A percentile compares a stretch with the other conserved stretches of the same genome.
Conservation (phyloP, 2,329 filamentous ascomycete species). For the Diaporthe velutina region DNA sequence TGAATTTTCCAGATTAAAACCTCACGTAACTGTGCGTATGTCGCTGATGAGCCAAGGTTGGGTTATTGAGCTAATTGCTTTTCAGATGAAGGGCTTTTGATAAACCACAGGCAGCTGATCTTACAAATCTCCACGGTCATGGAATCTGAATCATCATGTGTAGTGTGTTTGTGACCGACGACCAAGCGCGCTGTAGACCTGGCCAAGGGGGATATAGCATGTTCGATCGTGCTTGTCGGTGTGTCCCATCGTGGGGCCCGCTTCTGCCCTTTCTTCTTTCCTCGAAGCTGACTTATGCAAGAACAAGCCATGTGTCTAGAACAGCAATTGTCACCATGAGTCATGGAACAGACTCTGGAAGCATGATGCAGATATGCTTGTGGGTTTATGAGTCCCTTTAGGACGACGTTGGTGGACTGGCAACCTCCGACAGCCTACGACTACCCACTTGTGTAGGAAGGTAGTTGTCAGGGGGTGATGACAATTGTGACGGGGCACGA, state of each 20-base stretch:
- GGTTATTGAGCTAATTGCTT: neutral
- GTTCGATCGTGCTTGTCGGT: neutral
- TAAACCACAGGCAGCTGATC: neutral
- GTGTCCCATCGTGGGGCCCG: too few relatives aligned
- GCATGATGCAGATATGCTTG: too few relatives aligned
- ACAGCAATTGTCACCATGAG: too few relatives aligned
- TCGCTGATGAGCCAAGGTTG: too few relatives aligned
- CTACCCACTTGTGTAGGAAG: too few relatives aligned
- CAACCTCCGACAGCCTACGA: too few relatives aligned
- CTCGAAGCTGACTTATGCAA: neutral
- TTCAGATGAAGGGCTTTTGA: neutral
- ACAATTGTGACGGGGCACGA: neutral
- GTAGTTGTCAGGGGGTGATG: neutral
- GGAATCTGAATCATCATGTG: neutral
- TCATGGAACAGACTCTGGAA: too few relatives aligned
- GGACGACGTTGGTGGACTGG: neutral
- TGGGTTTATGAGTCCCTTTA: too few relatives aligned
- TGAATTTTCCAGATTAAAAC: neutral
- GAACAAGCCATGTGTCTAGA: too few relatives aligned
- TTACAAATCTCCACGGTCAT: neutral
- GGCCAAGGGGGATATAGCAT: neutral
- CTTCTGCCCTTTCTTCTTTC: neutral
- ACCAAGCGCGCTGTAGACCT: too few relatives aligned
- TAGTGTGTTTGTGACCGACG: neutral
- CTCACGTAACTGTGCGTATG: too few relatives aligned